Percentiles rank a stretch among this genome's conserved stretches.
These are phyloP conservation scores for Cornus kousa DNA, from an alignment of 148 eudicot species.

Conservation along the genomic window DNA sequence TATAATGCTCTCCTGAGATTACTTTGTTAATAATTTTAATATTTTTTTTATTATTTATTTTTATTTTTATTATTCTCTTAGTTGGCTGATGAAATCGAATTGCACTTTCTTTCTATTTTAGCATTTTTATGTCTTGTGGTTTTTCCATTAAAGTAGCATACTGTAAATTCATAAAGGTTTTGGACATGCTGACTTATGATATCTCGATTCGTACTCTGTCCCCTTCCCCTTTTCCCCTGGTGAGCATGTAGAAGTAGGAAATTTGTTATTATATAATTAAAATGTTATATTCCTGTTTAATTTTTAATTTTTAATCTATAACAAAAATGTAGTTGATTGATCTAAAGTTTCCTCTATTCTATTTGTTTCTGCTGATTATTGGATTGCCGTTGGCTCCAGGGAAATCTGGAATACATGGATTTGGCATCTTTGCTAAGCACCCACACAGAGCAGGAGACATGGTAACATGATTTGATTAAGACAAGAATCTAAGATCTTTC, in stretches of 20 bases:
- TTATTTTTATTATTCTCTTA: not conserved
- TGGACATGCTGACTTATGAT: too few species aligned
- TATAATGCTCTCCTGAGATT: not conserved
- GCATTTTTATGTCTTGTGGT: too few species aligned
- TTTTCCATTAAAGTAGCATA: too few species aligned
- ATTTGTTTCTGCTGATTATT: constrained; percentile 1
- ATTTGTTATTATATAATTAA: not conserved
- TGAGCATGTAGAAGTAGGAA: too few species aligned
- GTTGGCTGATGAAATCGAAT: not conserved
- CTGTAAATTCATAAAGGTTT: too few species aligned
- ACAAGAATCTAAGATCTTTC: not conserved
- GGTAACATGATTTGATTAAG: constrained; percentile 36
- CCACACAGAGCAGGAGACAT: constrained; percentile 96
- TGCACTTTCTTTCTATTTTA: not conserved
- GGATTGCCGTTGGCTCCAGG: constrained; percentile 40
- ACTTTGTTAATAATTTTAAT: not conserved
- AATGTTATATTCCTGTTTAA: not conserved
- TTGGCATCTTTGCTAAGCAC: constrained; percentile 85
- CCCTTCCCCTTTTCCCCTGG: too few species aligned
- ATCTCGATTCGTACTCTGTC: too few species aligned
- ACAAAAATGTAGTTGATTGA: not conserved
- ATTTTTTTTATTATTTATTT: not conserved
- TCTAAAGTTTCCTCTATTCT: not conserved
- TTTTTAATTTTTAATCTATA: not conserved
- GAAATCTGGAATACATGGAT: constrained; percentile 96